Percentiles rank a stretch among this genome's conserved stretches.
Conservation (phyloP, 768 basidiomycete species). For the Termitomyces sp. region DNA sequence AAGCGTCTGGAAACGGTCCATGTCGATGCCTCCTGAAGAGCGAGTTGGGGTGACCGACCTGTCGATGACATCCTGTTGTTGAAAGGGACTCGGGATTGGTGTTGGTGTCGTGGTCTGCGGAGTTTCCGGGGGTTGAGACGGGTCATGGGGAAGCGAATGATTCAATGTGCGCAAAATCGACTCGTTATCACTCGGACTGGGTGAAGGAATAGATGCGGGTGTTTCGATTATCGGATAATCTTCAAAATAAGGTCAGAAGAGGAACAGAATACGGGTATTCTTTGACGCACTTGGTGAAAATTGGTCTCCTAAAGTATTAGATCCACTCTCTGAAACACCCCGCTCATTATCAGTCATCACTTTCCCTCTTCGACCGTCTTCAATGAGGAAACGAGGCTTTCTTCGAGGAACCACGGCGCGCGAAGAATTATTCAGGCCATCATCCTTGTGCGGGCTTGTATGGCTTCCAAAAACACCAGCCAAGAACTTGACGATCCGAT, state of each 20-base stretch:
- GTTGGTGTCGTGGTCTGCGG: background rate
- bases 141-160: background rate
- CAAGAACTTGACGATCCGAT: slow-evolving; percentile 91
- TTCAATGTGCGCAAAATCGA: slow-evolving; percentile 3
- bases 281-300: slow-evolving; percentile 11
- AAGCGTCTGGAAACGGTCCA: slow-evolving; percentile 44
- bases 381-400: slow-evolving; percentile 66
- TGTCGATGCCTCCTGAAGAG: slow-evolving; percentile 15
- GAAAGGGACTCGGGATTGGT: background rate
- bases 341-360: slow-evolving; percentile 38
- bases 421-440: slow-evolving; percentile 26
- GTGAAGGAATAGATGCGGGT: slow-evolving; percentile 34
- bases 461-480: slow-evolving; percentile 83
- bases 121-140: background rate
- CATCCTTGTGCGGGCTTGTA: slow-evolving; percentile 34
- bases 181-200: slow-evolving; percentile 23
- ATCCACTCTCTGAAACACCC: slow-evolving; percentile 18
- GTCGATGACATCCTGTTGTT: slow-evolving; percentile 14
- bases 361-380: slow-evolving; percentile 42
- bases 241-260: slow-evolving; percentile 19
- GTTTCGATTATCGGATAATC: slow-evolving; percentile 48
- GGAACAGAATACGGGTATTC: slow-evolving; percentile 13
- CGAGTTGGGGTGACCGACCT: slow-evolving; percentile 24
- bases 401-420: slow-evolving; percentile 48
- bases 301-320: background rate